Evolutionary conservation across 768 basidiomycete species (phyloP), one percentile per base, ranked within the genome.

Genomic region (Lepiota venenata): DNA sequence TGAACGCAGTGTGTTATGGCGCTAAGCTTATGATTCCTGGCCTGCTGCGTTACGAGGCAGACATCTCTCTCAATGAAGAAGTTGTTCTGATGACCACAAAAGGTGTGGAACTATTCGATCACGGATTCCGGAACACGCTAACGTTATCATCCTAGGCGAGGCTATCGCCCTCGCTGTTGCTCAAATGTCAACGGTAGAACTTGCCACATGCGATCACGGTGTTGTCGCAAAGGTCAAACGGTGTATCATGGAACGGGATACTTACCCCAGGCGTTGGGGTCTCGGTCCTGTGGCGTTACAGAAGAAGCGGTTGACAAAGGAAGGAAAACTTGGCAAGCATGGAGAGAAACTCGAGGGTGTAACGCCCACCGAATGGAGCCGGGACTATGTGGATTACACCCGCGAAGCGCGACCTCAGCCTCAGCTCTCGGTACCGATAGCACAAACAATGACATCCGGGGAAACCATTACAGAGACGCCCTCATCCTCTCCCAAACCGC

Each of bases 1-100:
- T 99, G 65, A 99, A 98, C 65, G 97, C 97, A 47, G 92, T 99
- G 56, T 98, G 96, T 75, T 98, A 99, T 71, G 97, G 97, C 59
- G 97, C 97, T 54, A 98, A 98, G 71, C 87, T 99, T 65, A 99
- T 99, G 97, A 93, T 99, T 63, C 97, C 97, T 60, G 97, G 97
- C 69, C 80, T 99, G 41, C 79, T 99, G 52, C 91, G 97, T 63
- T 99, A 98, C 69, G 93, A 98, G 69, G 84, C 86, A 36, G 96
- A 97, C 66, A 98, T 98, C 60, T 84, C 92, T 58, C 72, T 97
- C 50, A 83, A 96, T 67, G 96, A 98, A 70, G 96, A 98, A 70
- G 87, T 98, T 38, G 95, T 98, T 41, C 74, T 98, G 59, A 98
- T 98, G 94, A 98, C 96, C 47, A 98, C 96, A 37, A 98, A 98